Evolutionary conservation across 805 yeast species (phyloP).

Genomic region (Naumovozyma baii): DNA sequence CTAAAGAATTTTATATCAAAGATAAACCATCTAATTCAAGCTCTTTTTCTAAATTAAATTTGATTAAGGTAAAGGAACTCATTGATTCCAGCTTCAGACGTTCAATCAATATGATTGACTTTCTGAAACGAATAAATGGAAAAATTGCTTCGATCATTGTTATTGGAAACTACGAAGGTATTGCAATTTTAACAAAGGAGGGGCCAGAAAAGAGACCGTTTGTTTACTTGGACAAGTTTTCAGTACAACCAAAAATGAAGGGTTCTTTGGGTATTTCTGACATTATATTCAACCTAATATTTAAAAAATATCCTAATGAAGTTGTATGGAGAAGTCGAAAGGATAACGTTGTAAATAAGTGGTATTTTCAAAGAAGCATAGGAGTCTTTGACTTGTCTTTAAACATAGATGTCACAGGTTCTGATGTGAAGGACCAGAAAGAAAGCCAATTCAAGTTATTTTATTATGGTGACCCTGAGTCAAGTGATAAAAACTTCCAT

Average conservation of each 20-base stretch:
- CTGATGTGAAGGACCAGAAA: conserved; percentile 15
- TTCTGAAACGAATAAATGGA: conserved; percentile 54
- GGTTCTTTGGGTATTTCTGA: conserved; percentile 94
- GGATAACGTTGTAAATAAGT: conserved; percentile 85
- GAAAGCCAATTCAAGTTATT: conserved; percentile 33
- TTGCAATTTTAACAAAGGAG: conserved; percentile 87
- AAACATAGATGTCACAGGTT: conserved; percentile 10
- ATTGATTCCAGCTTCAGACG: conserved; percentile 75
- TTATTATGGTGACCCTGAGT: conserved; percentile 31
- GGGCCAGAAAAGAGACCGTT: conserved; percentile 32
- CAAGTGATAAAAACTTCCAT: conserved; percentile 6
- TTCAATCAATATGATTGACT: conserved; percentile 53
- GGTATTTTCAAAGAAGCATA: conserved; percentile 89
- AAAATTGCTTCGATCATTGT: conserved; percentile 68
- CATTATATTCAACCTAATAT: conserved; percentile 74
- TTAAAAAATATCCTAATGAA: conserved; percentile 57
- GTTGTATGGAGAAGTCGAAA: conserved; percentile 84
- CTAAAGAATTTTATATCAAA: conserved; percentile 6
- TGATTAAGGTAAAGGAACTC: conserved; percentile 46
- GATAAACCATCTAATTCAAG: background rate
- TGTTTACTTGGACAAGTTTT: conserved; percentile 89
- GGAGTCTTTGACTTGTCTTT: conserved; percentile 49
- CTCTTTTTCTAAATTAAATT: conserved; percentile 34
- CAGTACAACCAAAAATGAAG: conserved; percentile 72
- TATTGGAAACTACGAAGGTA: conserved; percentile 93